Base-by-base conservation (phyloP, 805 yeast species). In the Kodamaea nitidulidarum region DNA sequence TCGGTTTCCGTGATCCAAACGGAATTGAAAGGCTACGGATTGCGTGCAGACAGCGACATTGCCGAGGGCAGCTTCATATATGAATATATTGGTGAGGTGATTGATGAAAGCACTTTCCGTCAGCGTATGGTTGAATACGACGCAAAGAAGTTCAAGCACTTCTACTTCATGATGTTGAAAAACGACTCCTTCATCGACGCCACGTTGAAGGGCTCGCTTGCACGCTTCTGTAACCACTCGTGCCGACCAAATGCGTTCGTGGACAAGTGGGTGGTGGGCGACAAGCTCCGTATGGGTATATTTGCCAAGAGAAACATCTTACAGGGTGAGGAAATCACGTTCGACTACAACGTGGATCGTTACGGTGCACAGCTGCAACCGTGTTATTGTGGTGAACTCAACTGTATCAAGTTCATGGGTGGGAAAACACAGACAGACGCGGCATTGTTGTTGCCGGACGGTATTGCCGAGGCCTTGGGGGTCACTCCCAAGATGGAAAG, bases 371-470 rank as follows among this genome's bases (percentile, higher is more conserved):
- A 81, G 42, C 88, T 95, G 10, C 98, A 93, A 64, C 84, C 85
- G 22, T 91, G 98, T 63, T 85, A 84, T 61, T 91, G 98, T 66
- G 96, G 95, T 3, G 95, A 88, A 48, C 71, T 84, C 20, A 90
- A 88, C 61, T 91, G 98, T 73, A 73, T 88, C 31, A 96, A 97
- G 24, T 82, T 84, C 48, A 78, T 91, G 69, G 98, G 98, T 48
- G 98, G 98, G 35, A 90, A 88, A 61, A 91, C 96, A 2, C 98
- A 93, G 65, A 88, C 98, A 2, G 95, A 88, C 50, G 85, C 91
- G 22, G 91, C 91, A 1, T 73, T 86, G 28, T 65, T 87, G 41
- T 70, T 91, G 36, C 96, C 98, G 2, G 91, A 86, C 46, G 76
- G 80, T 16, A 73, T 84, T 25, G 79, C 93, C 7, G 95, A 85